Evolutionary conservation across 2,329 filamentous ascomycete species (phyloP).

Genomic region (Talaromyces piceae): DNA sequence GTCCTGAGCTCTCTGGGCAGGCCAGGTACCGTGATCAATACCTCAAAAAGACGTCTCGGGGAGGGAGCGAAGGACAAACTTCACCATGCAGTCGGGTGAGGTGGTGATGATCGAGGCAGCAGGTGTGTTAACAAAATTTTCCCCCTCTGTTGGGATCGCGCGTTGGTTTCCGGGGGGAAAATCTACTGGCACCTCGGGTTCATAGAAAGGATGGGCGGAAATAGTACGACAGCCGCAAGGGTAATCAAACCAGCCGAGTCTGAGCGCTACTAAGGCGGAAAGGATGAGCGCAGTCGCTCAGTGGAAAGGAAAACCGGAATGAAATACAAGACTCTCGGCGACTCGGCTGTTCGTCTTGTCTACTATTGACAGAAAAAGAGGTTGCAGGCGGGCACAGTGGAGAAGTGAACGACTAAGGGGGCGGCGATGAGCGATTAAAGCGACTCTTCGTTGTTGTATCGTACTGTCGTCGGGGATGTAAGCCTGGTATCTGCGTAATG

Average conservation of each 20-base stretch:
- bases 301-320: background rate
- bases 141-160: background rate
- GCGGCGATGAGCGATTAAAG: background rate
- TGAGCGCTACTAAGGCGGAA: background rate
- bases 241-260: background rate
- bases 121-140: background rate
- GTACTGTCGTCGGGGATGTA: background rate
- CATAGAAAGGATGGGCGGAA: background rate
- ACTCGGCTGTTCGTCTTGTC: background rate
- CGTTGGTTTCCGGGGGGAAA: background rate
- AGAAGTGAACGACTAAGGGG: background rate
- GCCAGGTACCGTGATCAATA: background rate
- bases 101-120: background rate
- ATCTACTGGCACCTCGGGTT: background rate
- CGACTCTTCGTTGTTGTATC: background rate
- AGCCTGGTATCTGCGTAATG: background rate
- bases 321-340: background rate
- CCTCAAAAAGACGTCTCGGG: background rate
- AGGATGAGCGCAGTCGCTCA: background rate
- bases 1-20: background rate
- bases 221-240: background rate
- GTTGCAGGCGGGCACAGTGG: background rate
- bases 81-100: background rate
- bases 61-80: background rate
- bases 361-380: background rate